These are phyloP conservation scores for Vaccinium macrocarpon DNA, from an alignment of 148 eudicot genomes.

Conservation along the genomic window DNA sequence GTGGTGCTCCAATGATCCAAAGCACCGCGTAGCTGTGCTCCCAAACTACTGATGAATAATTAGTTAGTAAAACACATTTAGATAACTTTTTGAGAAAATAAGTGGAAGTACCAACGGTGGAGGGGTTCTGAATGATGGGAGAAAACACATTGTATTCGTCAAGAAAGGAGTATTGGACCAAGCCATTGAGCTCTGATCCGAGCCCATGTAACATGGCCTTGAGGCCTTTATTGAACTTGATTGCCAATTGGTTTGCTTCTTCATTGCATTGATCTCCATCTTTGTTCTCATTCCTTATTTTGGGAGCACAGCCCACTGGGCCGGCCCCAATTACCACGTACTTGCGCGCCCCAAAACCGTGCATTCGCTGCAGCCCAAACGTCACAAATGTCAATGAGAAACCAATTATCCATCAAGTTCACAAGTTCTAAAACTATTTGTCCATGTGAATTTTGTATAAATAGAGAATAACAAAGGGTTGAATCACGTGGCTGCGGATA, in stretches of 20 bases:
- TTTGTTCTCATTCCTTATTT: constrained; percentile 33
- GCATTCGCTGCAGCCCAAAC: constrained; percentile 34
- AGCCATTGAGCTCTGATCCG: constrained; percentile 33
- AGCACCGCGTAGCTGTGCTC: no score
- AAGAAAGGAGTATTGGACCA: constrained; percentile 42
- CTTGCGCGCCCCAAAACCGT: constrained; percentile 60
- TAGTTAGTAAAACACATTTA: no score
- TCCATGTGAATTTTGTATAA: no score
- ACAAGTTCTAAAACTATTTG: no score
- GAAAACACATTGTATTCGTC: constrained; percentile 43
- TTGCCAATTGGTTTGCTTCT: constrained; percentile 50
- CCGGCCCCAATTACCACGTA: constrained; percentile 40
- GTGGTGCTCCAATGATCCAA: no score
- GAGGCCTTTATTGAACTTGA: constrained; percentile 50
- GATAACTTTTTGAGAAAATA: no score
- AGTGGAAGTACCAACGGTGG: constrained; percentile 43
- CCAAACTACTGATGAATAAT: no score
- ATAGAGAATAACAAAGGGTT: no score
- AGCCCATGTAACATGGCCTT: constrained; percentile 32
- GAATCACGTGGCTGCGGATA: no score
- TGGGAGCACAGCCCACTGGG: constrained; percentile 64
- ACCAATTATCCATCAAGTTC: not conserved
- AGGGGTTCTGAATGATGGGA: constrained; percentile 49
- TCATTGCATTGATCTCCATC: constrained; percentile 44
- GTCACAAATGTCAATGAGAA: not conserved